Conservation (phyloP, 495 filamentous ascomycete species). For the Penicillium ochrochloron region DNA sequence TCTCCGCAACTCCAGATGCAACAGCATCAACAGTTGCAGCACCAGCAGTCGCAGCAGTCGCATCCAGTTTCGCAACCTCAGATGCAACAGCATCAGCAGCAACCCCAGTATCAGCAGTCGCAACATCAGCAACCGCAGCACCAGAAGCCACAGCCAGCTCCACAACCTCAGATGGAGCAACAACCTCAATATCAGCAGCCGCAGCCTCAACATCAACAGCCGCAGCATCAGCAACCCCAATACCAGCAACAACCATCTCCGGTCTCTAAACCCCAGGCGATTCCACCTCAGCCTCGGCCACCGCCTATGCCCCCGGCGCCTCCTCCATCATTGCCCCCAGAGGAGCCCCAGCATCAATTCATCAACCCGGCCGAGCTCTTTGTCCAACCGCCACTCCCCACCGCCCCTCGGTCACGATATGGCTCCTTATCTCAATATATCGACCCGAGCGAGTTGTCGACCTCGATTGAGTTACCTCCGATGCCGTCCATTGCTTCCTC, state of each 20-base stretch:
- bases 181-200: background rate
- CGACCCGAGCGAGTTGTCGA: constrained; percentile 30
- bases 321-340: constrained; percentile 27
- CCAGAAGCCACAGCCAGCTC: background rate
- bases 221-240: constrained; percentile 19
- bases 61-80: background rate
- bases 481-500: constrained; percentile 24
- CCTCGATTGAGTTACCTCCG: constrained; percentile 30
- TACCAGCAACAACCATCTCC: constrained; percentile 29
- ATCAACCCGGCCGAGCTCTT: constrained; percentile 49
- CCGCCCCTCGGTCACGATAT: constrained; percentile 38
- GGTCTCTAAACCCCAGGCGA: background rate
- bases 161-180: background rate
- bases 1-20: background rate
- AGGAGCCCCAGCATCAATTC: constrained; percentile 47
- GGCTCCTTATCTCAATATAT: constrained; percentile 34
- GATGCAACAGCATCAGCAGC: background rate
- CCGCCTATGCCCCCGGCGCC: constrained; percentile 36
- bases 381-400: constrained; percentile 40
- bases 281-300: constrained; percentile 26
- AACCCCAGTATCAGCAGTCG: background rate
- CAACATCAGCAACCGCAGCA: background rate
- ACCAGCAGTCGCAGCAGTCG: background rate
- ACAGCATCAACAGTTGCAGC: background rate
- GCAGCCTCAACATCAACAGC: too few relatives aligned